Base-by-base conservation (phyloP, 352 stramenopile genomes). In the Achlya hypogyna region DNA sequence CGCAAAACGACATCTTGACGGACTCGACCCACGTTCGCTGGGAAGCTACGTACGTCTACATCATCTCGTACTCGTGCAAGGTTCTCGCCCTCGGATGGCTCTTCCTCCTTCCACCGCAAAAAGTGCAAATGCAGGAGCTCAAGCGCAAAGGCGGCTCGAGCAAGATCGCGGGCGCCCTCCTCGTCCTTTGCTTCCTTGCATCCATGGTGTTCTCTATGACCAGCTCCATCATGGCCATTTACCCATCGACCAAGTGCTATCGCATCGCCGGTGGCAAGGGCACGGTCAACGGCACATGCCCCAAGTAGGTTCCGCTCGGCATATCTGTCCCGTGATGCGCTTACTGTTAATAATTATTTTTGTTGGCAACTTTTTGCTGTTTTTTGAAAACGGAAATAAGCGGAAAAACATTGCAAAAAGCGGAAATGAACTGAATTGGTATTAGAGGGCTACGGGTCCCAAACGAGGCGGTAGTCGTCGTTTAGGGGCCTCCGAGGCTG, bases 21-120 rank as follows among this genome's bases (percentile, higher is more conserved):
- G 82, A 90, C 72, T 82, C 77, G 53, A 62, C 40, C 0, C 29
- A 63, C 29, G 75, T 86, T 47, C 80, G 80, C 9, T 63, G 51
- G 14, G 70, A 86, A n/a, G 69, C 78, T 2, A 82, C 77, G 32
- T 54, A 65, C 47, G 75, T 74, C 29, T 88, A 85, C 68, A 45
- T 82, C 28, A 67, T 91, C 28, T 78, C 79, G 28, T 89, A 86
- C 69, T 53, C 31, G 2, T 75, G 76, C 62, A 79, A 87, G 34
- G 27, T 86, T 16, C n/a, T 74, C 12, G 75, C 81, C 25, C 62
- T 91, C 25, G 45, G 66, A 34, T 81, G 75, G 71, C 51, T 91
- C 47, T 63, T 77, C 10, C 63, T 76, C 38, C 65, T 91, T 43
- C 82, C 82, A 12, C 71, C 72, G 9, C 69, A 80, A 29, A 74